Percentiles rank a stretch among this genome's conserved stretches.
Evolutionary conservation across 306 rosid genomes (phyloP).

Genomic region (Senna tora): DNA sequence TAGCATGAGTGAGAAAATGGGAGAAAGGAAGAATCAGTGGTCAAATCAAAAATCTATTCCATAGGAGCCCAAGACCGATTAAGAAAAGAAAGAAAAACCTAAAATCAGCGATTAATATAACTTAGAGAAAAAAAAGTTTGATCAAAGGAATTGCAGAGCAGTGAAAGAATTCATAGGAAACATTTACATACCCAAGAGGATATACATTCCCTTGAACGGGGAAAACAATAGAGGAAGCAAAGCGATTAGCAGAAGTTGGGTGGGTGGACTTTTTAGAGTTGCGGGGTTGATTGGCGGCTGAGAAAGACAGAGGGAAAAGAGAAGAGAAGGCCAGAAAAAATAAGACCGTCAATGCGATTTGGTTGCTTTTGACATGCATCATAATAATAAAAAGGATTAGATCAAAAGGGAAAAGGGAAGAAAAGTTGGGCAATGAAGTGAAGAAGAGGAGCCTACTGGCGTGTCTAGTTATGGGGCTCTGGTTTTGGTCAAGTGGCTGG

Average conservation of each 20-base stretch:
- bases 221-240: conserved; percentile 47
- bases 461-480: background rate
- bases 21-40: background rate
- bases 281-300: conserved; percentile 43
- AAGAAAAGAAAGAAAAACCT: background rate
- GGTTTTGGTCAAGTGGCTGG: background rate
- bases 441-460: background rate
- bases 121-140: background rate
- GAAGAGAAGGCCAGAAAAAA: conserved; percentile 42
- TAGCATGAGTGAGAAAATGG: background rate
- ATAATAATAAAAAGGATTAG: background rate
- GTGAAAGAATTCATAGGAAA: background rate
- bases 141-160: background rate
- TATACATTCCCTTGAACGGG: conserved; percentile 69
- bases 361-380: conserved; percentile 25
- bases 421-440: background rate
- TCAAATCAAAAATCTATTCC: background rate
- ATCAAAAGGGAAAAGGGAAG: background rate
- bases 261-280: conserved; percentile 2
- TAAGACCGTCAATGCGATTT: conserved; percentile 28
- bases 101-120: conserved; percentile 12
- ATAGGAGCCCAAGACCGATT: background rate
- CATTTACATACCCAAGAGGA: conserved; percentile 88
- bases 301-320: conserved; percentile 42
- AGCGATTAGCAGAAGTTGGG: background rate